These are phyloP conservation scores for Sporothrix sp. DNA, from an alignment of 2,329 filamentous ascomycete species.

Conservation along the genomic window DNA sequence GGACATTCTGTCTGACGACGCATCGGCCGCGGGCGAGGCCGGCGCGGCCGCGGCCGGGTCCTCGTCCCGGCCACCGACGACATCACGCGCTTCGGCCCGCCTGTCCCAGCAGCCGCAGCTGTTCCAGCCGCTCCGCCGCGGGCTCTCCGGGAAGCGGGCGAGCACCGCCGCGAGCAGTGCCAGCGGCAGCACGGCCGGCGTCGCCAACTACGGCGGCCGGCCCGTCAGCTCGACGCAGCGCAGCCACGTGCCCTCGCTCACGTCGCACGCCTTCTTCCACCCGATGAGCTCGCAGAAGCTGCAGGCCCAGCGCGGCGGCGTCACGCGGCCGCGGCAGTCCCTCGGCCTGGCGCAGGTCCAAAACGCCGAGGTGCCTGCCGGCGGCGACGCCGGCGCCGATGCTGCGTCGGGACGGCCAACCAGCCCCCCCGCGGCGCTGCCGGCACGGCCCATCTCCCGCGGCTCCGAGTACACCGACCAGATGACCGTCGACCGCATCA, in stretches of 20 bases:
- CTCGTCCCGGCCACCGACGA: slow-evolving; percentile 41
- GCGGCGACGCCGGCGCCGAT: too few relatives aligned
- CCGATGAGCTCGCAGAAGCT: slow-evolving; percentile 95
- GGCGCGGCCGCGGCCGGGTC: slow-evolving; percentile 26
- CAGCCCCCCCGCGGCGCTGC: slow-evolving; percentile 29
- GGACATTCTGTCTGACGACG: slow-evolving; percentile 50
- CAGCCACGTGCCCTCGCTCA: slow-evolving; percentile 82
- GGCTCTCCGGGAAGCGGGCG: slow-evolving; percentile 35
- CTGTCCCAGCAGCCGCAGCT: slow-evolving; percentile 26
- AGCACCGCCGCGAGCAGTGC: slow-evolving; percentile 28
- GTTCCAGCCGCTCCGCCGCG: slow-evolving; percentile 44
- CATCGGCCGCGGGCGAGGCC: slow-evolving; percentile 27
- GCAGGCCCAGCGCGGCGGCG: slow-evolving; percentile 71
- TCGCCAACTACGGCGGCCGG: slow-evolving; percentile 32
- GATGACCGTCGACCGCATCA: slow-evolving; percentile 59
- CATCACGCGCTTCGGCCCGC: slow-evolving; percentile 39
- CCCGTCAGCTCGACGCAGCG: slow-evolving; percentile 61
- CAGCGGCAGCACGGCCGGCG: slow-evolving; percentile 22
- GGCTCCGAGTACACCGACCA: slow-evolving; percentile 74
- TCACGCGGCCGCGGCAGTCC: slow-evolving; percentile 29
- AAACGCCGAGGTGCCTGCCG: background rate
- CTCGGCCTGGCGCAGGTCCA: slow-evolving; percentile 12
- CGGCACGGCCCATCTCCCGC: slow-evolving; percentile 58
- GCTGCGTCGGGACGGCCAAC: too few relatives aligned
- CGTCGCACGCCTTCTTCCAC: slow-evolving; percentile 84